A percentile compares a stretch with the other conserved stretches of the same genome.
Evolutionary conservation across 1,139 yeast species (phyloP).

Genomic region (Kazachstania sp.): DNA sequence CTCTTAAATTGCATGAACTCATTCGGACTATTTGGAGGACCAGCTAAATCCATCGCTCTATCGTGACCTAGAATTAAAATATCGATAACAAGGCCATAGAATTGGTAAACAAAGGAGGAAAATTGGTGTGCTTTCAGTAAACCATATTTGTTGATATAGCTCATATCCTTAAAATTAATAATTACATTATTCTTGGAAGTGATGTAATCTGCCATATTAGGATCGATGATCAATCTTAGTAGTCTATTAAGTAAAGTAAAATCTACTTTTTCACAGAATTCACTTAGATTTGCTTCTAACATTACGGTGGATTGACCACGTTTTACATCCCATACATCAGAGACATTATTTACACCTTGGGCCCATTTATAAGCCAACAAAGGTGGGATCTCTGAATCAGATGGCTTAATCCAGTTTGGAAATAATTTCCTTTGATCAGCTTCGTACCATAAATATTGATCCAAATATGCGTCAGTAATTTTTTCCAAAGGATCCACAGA

Average conservation of each 20-base stretch:
- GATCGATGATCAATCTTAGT: slow-evolving; percentile 73
- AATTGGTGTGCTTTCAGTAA: slow-evolving; percentile 82
- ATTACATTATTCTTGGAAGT: slow-evolving; percentile 84
- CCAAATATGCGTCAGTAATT: slow-evolving; percentile 92
- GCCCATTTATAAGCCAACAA: slow-evolving; percentile 88
- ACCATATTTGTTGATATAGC: slow-evolving; percentile 83
- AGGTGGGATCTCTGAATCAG: slow-evolving; percentile 91
- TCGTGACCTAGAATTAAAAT: slow-evolving; percentile 74
- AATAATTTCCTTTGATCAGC: slow-evolving; percentile 80
- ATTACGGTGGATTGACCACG: slow-evolving; percentile 78
- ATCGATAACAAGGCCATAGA: slow-evolving; percentile 80
- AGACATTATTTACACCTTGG: slow-evolving; percentile 80
- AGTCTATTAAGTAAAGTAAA: slow-evolving; percentile 77
- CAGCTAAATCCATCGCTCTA: slow-evolving; percentile 83
- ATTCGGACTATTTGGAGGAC: slow-evolving; percentile 63
- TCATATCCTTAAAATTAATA: slow-evolving; percentile 88
- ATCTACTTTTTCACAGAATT: slow-evolving; percentile 78
- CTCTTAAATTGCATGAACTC: slow-evolving; percentile 66
- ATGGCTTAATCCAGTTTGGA: slow-evolving; percentile 95
- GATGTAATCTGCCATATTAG: slow-evolving; percentile 89
- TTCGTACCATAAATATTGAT: slow-evolving; percentile 94
- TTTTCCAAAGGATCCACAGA: slow-evolving; percentile 87
- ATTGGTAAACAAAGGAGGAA: slow-evolving; percentile 82
- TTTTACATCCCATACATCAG: slow-evolving; percentile 67
- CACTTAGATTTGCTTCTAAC: slow-evolving; percentile 63